Evolutionary conservation across 2,329 filamentous ascomycete species (phyloP).

Genomic region (Cladosporium sp.): DNA sequence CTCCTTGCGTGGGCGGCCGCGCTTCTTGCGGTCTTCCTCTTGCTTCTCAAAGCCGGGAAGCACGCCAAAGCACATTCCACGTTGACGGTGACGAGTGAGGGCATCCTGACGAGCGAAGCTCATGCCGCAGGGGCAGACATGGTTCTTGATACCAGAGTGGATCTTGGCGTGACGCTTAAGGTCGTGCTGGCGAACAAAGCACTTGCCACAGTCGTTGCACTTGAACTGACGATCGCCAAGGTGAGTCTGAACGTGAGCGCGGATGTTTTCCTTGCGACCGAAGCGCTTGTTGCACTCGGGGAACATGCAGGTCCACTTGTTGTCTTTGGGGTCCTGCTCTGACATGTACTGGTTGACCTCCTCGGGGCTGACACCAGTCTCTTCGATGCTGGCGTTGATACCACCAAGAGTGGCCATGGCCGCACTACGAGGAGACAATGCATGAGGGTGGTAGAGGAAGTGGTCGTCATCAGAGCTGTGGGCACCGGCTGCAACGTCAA

Average conservation of each 20-base stretch:
- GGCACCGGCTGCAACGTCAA: constrained; percentile 20
- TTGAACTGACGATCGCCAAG: constrained; percentile 93
- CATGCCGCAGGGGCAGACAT: constrained; percentile 90
- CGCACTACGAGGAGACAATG: constrained; percentile 31
- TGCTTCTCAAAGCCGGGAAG: constrained; percentile 64
- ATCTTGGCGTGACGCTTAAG: constrained; percentile 97
- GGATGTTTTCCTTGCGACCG: constrained; percentile 98
- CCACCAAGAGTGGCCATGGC: constrained; percentile 48
- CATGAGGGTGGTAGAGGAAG: constrained; percentile 12
- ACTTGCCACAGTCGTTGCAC: constrained; percentile 89
- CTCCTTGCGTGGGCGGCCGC: constrained; percentile 61
- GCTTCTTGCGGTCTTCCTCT: constrained; percentile 63
- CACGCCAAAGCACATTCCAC: constrained; percentile 93
- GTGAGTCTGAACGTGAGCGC: constrained; percentile 96
- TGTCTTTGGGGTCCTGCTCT: constrained; percentile 39
- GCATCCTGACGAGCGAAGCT: constrained; percentile 94
- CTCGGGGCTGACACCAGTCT: constrained; percentile 82
- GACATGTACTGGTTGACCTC: constrained; percentile 56
- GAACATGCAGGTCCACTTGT: constrained; percentile 47
- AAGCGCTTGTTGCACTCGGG: constrained; percentile 83
- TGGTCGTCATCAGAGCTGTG: constrained; percentile 9
- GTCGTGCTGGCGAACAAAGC: constrained; percentile 95
- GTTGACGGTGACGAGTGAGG: constrained; percentile 86
- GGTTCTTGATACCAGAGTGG: constrained; percentile 92
- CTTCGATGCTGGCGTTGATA: constrained; percentile 59